Evolutionary conservation across 148 eudicot genomes (phyloP).

Genomic region (Persicaria maculosa): DNA sequence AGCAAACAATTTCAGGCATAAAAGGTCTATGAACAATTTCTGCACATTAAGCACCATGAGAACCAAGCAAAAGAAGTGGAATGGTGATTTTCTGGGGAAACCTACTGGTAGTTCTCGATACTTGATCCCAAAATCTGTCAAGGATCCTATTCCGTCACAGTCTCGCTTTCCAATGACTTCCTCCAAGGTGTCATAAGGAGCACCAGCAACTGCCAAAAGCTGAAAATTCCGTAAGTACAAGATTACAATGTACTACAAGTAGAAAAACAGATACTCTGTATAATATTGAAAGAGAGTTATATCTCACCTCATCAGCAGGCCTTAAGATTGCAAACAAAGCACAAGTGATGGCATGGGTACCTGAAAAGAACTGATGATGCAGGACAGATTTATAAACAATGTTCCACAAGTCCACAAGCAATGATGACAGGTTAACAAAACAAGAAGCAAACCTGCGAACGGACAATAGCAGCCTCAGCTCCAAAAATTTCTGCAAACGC

Average conservation of each 20-base stretch:
- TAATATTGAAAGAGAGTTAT: neutral
- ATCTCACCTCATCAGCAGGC: constrained; percentile 81
- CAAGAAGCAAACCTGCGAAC: constrained; percentile 56
- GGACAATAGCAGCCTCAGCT: constrained; percentile 93
- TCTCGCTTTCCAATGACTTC: constrained; percentile 96
- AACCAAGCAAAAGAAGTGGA: neutral
- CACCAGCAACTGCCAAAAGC: constrained; percentile 98
- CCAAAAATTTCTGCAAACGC: constrained; percentile 91
- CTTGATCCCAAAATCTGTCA: constrained; percentile 76
- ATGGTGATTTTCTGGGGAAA: constrained; percentile 5
- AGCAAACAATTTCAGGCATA: constrained; percentile 10
- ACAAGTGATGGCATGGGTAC: constrained; percentile 98
- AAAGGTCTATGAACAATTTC: neutral
- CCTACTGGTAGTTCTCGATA: constrained; percentile 81
- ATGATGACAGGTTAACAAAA: neutral
- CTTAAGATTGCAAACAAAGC: constrained; percentile 90
- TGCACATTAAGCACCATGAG: neutral
- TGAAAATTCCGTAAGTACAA: constrained; percentile 29
- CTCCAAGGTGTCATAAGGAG: constrained; percentile 94
- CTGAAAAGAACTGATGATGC: constrained; percentile 81
- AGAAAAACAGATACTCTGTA: no score
- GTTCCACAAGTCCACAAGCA: neutral
- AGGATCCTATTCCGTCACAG: constrained; percentile 67
- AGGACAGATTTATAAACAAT: constrained; percentile 8
- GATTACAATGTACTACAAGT: neutral